These are phyloP conservation scores for Verticillium nubilum DNA, from an alignment of 2,329 filamentous ascomycete species.

Conservation along the genomic window DNA sequence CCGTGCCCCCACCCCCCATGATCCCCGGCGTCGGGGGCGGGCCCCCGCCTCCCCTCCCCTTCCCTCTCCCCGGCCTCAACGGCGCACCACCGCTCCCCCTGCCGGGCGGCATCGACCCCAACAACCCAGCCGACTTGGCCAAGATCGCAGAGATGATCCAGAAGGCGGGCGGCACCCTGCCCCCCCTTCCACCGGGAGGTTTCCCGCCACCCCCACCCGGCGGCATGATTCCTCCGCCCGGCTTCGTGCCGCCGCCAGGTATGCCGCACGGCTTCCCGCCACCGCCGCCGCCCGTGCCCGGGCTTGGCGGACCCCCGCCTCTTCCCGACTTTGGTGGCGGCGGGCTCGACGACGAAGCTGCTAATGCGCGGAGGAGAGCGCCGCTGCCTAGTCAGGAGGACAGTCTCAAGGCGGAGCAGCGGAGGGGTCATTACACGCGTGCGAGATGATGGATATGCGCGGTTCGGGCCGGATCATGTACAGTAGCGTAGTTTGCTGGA, in stretches of 20 bases:
- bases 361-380: constrained; percentile 45
- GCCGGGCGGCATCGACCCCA: constrained; percentile 49
- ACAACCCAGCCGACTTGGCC: constrained; percentile 55
- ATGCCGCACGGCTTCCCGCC: constrained; percentile 40
- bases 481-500: not conserved
- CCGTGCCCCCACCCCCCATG: constrained; percentile 27
- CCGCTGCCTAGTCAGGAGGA: constrained; percentile 81
- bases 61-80: constrained; percentile 44
- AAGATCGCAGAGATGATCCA: constrained; percentile 61
- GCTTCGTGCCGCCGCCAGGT: constrained; percentile 21
- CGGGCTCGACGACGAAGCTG: constrained; percentile 21
- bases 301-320: constrained; percentile 24
- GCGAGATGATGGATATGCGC: constrained; percentile 27
- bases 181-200: constrained; percentile 34
- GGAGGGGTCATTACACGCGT: constrained; percentile 55
- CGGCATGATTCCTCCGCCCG: constrained; percentile 39
- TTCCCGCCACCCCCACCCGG: constrained; percentile 38
- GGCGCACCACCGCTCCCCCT: constrained; percentile 39
- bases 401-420: constrained; percentile 73
- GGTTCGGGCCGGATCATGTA: not conserved
- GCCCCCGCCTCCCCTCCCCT: constrained; percentile 44
- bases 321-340: constrained; percentile 27
- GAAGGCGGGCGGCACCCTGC: constrained; percentile 57
- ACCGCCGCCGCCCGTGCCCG: constrained; percentile 26
- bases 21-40: constrained; percentile 46